Base-by-base conservation (phyloP, 2,329 filamentous ascomycete species). In the Aspergillus calidoustus region DNA sequence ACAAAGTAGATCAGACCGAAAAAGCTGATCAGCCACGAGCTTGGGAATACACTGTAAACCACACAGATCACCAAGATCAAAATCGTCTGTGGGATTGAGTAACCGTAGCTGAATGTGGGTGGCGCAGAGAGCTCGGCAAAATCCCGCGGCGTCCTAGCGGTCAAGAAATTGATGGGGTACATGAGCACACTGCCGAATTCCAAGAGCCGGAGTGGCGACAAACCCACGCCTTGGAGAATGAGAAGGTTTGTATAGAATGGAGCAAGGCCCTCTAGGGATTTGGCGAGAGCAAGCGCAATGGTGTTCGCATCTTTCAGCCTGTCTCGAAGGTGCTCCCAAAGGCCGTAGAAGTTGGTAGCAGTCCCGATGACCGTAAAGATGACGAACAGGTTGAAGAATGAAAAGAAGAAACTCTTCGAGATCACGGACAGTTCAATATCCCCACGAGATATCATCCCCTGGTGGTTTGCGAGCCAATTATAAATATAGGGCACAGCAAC, bases 331-430 rank as follows among this genome's bases (percentile, higher is more conserved):
- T 82, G 80, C 59, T 85, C 79, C 71, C 84, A 83, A 56, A 90
- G 85, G 38, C 83, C 82, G 77, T 88, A 88, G 72, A 97, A 91
- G 57, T 89, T 87, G 44, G 90, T 87, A 1, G 87, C 92, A 4
- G 93, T 92, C 57, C 91, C 91, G 50, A 96, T 91, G 28, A 95
- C 85, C 1, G 94, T 96, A 75, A 98, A 97, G 49, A 98, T 87
- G 54, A 98, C 86, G 79, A 99, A 99, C 60, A 98, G 92, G 79
- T 99, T 99, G 86, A 99, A 98, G 78, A 99, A 99, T 9, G 91
- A 93, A 75, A 99, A 99, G 83, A 98, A 97, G 80, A 98, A 99
- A 77, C 98, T 99, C 81, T 99, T 99, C 57, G 92, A 97, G 67
- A 99, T 94, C 49, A 96, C 84, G 0, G 95, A 98, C 7, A 99